phyloP scores from a whole-genome alignment of 2,329 filamentous ascomycete genomes.

The Sclerotinia minor region DNA sequence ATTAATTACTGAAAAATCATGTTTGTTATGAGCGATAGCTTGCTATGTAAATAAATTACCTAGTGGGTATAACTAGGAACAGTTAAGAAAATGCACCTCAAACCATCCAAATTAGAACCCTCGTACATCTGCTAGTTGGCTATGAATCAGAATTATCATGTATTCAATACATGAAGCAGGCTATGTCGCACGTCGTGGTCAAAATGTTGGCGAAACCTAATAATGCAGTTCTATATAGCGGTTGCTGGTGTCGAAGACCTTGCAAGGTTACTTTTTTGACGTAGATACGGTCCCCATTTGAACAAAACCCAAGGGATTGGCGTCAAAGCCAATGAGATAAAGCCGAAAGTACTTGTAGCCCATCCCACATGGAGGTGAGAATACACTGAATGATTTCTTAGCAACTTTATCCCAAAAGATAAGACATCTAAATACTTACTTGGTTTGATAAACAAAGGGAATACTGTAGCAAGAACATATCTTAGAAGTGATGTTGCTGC shows the following conservation, averaged over 20 bases:
- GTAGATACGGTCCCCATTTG: conserved; percentile 45
- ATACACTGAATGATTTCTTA: conserved; percentile 38
- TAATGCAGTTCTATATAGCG: too few species aligned
- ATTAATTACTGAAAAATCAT: too few species aligned
- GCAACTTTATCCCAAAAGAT: background rate
- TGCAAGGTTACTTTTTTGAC: background rate
- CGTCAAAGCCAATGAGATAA: conserved; percentile 50
- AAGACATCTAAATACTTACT: conserved; percentile 33
- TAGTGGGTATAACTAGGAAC: too few species aligned
- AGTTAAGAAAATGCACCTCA: too few species aligned
- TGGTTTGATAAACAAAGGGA: conserved; percentile 61
- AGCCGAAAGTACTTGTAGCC: conserved; percentile 44
- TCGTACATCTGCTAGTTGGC: too few species aligned
- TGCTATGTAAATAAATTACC: too few species aligned
- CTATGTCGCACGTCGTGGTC: too few species aligned
- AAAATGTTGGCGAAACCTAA: too few species aligned
- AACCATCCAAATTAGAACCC: too few species aligned
- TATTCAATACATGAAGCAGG: too few species aligned
- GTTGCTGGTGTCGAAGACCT: background rate
- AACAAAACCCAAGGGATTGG: conserved; percentile 57
- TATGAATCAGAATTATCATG: too few species aligned
- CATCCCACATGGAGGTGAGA: conserved; percentile 43
- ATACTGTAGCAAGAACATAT: conserved; percentile 56
- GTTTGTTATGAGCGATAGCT: too few species aligned
- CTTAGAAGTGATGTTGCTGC: conserved; percentile 60